phyloP scores from a whole-genome alignment of 768 basidiomycete species.

The Phallus indusiatus region DNA sequence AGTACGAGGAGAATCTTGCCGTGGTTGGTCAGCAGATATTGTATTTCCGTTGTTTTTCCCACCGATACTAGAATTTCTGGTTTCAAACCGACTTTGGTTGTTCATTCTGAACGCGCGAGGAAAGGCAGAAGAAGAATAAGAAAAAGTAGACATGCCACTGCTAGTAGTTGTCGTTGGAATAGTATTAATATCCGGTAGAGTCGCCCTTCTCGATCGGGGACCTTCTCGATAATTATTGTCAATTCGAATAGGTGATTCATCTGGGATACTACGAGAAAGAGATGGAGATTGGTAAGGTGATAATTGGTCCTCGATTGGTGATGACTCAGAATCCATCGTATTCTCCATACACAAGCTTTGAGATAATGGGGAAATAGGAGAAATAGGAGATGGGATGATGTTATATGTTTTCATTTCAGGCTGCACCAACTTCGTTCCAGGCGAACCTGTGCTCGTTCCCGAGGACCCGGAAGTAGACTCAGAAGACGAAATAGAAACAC shows the following conservation, averaged over 20 bases:
- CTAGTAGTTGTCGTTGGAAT: not conserved
- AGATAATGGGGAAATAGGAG: not conserved
- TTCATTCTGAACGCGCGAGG: too few species aligned
- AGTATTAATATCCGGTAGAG: not conserved
- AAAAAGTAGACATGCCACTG: too few species aligned
- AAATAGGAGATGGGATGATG: not conserved
- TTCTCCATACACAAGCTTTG: too few species aligned
- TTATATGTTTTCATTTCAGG: not conserved
- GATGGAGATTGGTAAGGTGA: not conserved
- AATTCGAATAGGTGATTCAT: not conserved
- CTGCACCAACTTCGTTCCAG: too few species aligned
- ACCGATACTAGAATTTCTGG: too few species aligned
- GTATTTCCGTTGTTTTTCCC: too few species aligned
- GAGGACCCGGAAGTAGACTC: not conserved
- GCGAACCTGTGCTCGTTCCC: not conserved
- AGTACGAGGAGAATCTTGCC: too few species aligned
- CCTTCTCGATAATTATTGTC: not conserved
- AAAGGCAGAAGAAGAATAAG: too few species aligned
- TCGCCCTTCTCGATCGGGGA: not conserved
- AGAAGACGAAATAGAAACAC: not conserved
- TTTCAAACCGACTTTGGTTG: too few species aligned
- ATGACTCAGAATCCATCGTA: too few species aligned
- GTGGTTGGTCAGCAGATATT: too few species aligned
- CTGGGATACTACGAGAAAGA: not conserved
- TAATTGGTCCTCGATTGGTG: too few species aligned